Evolutionary conservation across 805 yeast species (phyloP).

Genomic region (Spathaspora sp.): DNA sequence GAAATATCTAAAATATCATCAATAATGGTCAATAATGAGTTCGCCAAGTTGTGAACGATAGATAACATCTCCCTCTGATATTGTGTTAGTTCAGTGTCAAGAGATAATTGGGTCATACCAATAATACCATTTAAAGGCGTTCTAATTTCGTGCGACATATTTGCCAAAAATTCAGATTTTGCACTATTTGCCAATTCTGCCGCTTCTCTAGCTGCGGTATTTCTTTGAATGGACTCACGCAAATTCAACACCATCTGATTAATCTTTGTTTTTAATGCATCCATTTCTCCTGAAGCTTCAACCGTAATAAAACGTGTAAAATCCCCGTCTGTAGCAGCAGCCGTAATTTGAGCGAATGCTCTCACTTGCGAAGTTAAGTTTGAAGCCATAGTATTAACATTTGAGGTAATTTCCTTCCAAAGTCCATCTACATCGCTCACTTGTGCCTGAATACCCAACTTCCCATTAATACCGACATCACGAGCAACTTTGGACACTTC

Average conservation of each 20-base stretch:
- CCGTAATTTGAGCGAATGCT: conserved; percentile 90
- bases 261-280: conserved; percentile 58
- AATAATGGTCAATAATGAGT: conserved; percentile 78
- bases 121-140: conserved; percentile 93
- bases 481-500: conserved; percentile 89
- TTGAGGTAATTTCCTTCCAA: conserved; percentile 89
- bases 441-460: conserved; percentile 88
- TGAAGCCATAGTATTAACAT: conserved; percentile 93
- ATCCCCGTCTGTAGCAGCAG: conserved; percentile 93
- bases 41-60: conserved; percentile 84
- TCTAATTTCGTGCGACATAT: conserved; percentile 69
- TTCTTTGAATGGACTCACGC: conserved; percentile 85
- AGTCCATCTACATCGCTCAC: conserved; percentile 87
- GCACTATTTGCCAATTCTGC: conserved; percentile 89
- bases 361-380: conserved; percentile 88
- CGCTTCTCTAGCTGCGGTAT: conserved; percentile 91
- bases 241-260: conserved; percentile 83
- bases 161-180: conserved; percentile 85
- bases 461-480: conserved; percentile 92
- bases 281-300: conserved; percentile 91
- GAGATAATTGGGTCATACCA: conserved; percentile 87
- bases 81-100: conserved; percentile 86
- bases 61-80: conserved; percentile 90
- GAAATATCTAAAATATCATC: conserved; percentile 91
- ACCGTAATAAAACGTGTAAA: conserved; percentile 87